Base-by-base conservation (phyloP, 2,329 filamentous ascomycete species). In the Penicillium fuscoglaucum region DNA sequence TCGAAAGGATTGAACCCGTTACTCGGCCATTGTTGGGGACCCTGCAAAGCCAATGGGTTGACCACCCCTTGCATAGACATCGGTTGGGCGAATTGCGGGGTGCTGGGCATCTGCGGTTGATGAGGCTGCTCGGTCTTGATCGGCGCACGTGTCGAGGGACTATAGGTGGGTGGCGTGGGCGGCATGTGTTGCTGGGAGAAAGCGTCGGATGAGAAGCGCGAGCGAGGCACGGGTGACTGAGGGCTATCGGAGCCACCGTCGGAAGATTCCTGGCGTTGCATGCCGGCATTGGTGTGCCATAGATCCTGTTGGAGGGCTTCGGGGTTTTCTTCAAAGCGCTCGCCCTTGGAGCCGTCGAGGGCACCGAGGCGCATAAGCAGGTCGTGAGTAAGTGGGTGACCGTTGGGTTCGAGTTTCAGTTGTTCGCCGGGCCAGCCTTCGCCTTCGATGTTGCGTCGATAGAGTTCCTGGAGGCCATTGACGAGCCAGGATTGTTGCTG, bases 401-500 rank as follows among this genome's bases (percentile, higher is more conserved):
- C 83, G 55, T 80, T 81, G 43, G 75, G 66, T 54, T 76, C 71
- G 63, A 83, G 80, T 63, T 80, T 79, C 57, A 87, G 70, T 15
- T 78, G 77, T 15, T 79, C 72, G 37, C 84, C 84, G 12, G 78
- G 78, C 85, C 85, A 87, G 43, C 78, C 78, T 61, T 84, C 78
- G 44, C 82, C 82, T 41, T 77, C 77, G 33, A 78, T 74, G 33
- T 82, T 69, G 52, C 82, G 79, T 61, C 77, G 79, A 71, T 87
- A 87, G 46, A 87, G 75, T 70, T 86, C 83, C 68, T 85, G 83
- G 6, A 87, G 78, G 44, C 83, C 85, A 54, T 82, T 76, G 31
- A 87, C 84, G 6, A 88, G 78, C 74, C 86, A 85, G 21, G 76
- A 72, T 71, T 87, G 85, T 76, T 88, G 85, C 67, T 86, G 84